These are phyloP conservation scores for Echinosophora koreensis DNA, from an alignment of 306 rosid genomes.

Conservation along the genomic window DNA sequence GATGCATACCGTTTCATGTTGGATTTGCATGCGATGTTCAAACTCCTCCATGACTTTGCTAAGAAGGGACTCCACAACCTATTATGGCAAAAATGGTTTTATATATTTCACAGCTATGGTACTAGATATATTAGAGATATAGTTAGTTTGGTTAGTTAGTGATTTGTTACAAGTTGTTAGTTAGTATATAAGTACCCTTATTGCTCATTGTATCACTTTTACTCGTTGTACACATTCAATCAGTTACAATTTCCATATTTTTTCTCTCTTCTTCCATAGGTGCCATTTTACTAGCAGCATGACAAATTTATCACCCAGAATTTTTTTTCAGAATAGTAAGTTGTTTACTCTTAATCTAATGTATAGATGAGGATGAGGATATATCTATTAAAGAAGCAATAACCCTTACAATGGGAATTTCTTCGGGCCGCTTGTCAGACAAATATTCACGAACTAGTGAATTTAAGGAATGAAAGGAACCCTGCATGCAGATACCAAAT, in stretches of 20 bases:
- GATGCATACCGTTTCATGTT: constrained; percentile 59
- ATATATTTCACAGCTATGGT: background rate
- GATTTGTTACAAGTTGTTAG: no score
- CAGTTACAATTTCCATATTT: no score
- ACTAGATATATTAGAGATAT: background rate
- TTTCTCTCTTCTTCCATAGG: no score
- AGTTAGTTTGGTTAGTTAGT: no score
- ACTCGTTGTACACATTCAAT: no score
- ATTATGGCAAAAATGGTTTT: constrained; percentile 35
- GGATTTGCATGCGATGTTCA: constrained; percentile 66
- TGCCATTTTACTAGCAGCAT: background rate
- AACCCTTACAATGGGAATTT: constrained; percentile 78
- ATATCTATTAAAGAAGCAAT: constrained; percentile 15
- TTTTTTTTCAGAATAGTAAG: background rate
- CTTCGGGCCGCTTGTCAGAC: constrained; percentile 74
- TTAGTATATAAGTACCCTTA: no score
- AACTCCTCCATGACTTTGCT: constrained; percentile 82
- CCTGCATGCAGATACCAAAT: constrained; percentile 64
- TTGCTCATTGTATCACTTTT: no score
- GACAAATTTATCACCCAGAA: background rate
- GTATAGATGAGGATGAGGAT: no score
- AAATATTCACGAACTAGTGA: constrained; percentile 72
- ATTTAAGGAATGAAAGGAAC: constrained; percentile 61
- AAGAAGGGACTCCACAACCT: constrained; percentile 84
- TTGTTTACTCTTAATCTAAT: constrained; percentile 3